Conservation (phyloP, 495 filamentous ascomycete genomes). For the Aspergillus mulundensis region DNA sequence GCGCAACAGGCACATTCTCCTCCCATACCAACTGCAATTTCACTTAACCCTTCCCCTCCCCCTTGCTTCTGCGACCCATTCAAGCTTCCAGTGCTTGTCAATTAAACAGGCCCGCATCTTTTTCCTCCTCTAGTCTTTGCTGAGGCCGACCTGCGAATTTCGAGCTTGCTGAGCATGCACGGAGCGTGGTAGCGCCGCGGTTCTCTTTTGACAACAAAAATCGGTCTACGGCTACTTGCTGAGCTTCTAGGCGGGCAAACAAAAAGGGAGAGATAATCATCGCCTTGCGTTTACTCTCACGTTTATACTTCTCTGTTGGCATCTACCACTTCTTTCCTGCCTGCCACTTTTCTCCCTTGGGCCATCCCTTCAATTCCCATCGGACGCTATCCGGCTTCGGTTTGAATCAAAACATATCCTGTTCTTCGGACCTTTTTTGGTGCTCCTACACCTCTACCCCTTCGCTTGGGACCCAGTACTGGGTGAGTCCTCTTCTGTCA, state of each 20-base stretch:
- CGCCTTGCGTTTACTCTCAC: slow-evolving; percentile 36
- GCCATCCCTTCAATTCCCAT: slow-evolving; percentile 30
- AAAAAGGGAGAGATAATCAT: slow-evolving; percentile 30
- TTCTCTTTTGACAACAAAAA: slow-evolving; percentile 21
- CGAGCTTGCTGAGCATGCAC: slow-evolving; percentile 49
- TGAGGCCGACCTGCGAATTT: slow-evolving; percentile 42
- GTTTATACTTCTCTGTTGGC: slow-evolving; percentile 21
- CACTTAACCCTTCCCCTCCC: slow-evolving; percentile 27
- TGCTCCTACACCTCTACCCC: slow-evolving; percentile 3
- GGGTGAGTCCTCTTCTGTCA: slow-evolving; percentile 5
- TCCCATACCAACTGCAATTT: slow-evolving; percentile 25
- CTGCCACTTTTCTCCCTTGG: slow-evolving; percentile 28
- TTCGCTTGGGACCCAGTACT: slow-evolving; percentile 4
- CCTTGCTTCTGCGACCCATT: slow-evolving; percentile 41
- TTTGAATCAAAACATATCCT: slow-evolving; percentile 19
- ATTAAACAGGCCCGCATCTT: slow-evolving; percentile 17
- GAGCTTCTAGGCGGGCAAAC: slow-evolving; percentile 30
- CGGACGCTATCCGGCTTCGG: slow-evolving; percentile 27
- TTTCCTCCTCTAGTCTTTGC: neutral
- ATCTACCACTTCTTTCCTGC: slow-evolving; percentile 26
- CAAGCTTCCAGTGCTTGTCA: slow-evolving; percentile 28
- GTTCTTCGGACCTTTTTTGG: slow-evolving; percentile 8
- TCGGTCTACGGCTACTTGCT: slow-evolving; percentile 31
- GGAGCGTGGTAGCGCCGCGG: slow-evolving; percentile 43
- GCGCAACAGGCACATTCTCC: slow-evolving; percentile 42